Percentiles rank a stretch among this genome's conserved stretches.
phyloP scores from a whole-genome alignment of 805 yeast species.

The Isabelozyma rhagii region DNA sequence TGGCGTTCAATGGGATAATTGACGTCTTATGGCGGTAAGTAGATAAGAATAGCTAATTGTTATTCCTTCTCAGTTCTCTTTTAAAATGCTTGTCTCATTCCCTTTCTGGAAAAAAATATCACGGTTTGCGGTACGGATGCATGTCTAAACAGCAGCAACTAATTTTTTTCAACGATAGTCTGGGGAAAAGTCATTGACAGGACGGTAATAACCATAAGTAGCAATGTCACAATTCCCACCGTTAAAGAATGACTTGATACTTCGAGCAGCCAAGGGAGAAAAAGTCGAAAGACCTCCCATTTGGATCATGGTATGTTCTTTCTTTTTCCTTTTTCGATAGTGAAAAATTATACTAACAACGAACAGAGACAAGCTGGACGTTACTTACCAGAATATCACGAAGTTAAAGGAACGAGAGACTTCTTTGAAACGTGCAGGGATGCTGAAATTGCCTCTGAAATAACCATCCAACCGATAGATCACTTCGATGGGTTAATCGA shows the following conservation, averaged over 20 bases:
- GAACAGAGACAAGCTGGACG: conserved; percentile 88
- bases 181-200: not conserved
- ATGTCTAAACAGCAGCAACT: not conserved
- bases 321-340: not conserved
- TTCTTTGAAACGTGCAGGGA: conserved; percentile 95
- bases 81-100: not conserved
- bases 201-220: not conserved
- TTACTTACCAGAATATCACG: conserved; percentile 86
- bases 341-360: not conserved
- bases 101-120: not conserved
- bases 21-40: not conserved
- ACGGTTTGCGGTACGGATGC: not conserved
- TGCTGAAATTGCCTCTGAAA: conserved; percentile 88
- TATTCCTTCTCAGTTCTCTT: not conserved
- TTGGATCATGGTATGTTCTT: conserved; percentile 77
- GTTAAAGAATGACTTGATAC: conserved; percentile 82
- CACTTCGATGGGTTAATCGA: conserved; percentile 87
- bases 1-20: not conserved
- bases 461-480: conserved; percentile 93
- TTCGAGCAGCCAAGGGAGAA: conserved; percentile 90
- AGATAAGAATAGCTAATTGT: not conserved
- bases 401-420: conserved; percentile 79
- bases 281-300: conserved; percentile 94
- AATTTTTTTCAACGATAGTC: not conserved
- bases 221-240: conserved; percentile 58